phyloP scores from a whole-genome alignment of 495 filamentous ascomycete genomes.

The Poronia punctata region DNA sequence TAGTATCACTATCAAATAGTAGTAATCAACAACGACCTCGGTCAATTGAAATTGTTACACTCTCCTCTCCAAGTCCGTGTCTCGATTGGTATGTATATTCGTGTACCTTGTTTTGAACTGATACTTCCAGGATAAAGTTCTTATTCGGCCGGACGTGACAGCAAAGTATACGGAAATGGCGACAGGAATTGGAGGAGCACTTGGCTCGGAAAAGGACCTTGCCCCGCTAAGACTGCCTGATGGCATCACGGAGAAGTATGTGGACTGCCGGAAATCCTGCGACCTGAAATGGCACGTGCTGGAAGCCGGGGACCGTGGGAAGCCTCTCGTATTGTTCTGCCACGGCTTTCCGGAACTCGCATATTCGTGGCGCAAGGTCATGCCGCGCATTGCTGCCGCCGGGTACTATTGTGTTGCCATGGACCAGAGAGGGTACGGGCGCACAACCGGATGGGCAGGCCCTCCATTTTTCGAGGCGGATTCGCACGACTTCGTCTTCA shows the following conservation, averaged over 20 bases:
- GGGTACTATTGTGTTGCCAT: conserved; percentile 59
- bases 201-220: conserved; percentile 8
- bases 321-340: conserved; percentile 54
- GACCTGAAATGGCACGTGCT: conserved; percentile 57
- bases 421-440: conserved; percentile 64
- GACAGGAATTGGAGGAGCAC: no score
- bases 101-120: no score
- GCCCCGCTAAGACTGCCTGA: conserved; percentile 47
- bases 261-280: conserved; percentile 37
- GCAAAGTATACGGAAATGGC: no score
- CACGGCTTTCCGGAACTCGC: conserved; percentile 65
- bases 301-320: conserved; percentile 42
- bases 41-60: no score
- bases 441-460: conserved; percentile 56
- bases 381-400: conserved; percentile 46
- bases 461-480: conserved; percentile 45
- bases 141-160: no score
- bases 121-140: no score
- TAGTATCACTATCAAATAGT: no score
- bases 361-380: conserved; percentile 61
- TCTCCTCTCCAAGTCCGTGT: no score
- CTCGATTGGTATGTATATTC: no score
- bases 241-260: conserved; percentile 43
- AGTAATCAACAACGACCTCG: no score
- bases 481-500: conserved; percentile 49